Base-by-base conservation (phyloP, 2,329 filamentous ascomycete species). In the Fusarium marasasianum region DNA sequence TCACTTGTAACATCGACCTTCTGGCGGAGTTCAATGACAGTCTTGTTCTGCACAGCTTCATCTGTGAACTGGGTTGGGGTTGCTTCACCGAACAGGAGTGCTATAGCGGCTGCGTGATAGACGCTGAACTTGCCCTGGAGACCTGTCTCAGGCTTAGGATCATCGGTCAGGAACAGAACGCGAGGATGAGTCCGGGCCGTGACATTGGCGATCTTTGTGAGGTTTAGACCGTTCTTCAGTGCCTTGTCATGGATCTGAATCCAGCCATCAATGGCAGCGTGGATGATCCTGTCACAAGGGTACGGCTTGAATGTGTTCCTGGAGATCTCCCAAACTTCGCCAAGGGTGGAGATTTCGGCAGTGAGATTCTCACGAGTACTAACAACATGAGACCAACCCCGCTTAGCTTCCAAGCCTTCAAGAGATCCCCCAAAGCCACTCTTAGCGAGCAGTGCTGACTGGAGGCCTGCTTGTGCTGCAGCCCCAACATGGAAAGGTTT, bases 221-320 rank as follows among this genome's bases (percentile, higher is more conserved):
- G 1, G 22, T 60, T 43, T 7, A 61, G 55, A 15, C 24, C 20
- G 18, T 43, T 20, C 29, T 43, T 37, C 8, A 41, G 18, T 29
- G 55, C 44, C 17, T 61, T 17, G 12, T 63, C 8, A 5, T 43
- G 26, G 7, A 63, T 63, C 22, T 61, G 43, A 6, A 63, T 63
- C 61, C 61, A 63, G 20, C 61, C 54, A 22, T 63, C 55, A 12
- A 63, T 63, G 17, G 61, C 54, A 35, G 61, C 54, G 10, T 64
- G 61, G 20, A 61, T 41, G 24, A 61, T 64, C 11, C 44, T 38
- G 13, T 60, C 61, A 14, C 44, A 64, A 9, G 61, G 61, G 24
- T 29, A 61, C 1, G 61, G 61, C 20, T 61, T 61, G 29, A 64
- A 64, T 6, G 37, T 48, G 24, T 50, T 64, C 24, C 41, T 50